Conservation (phyloP, 129 eudicot species). For the Solidago caesia region DNA sequence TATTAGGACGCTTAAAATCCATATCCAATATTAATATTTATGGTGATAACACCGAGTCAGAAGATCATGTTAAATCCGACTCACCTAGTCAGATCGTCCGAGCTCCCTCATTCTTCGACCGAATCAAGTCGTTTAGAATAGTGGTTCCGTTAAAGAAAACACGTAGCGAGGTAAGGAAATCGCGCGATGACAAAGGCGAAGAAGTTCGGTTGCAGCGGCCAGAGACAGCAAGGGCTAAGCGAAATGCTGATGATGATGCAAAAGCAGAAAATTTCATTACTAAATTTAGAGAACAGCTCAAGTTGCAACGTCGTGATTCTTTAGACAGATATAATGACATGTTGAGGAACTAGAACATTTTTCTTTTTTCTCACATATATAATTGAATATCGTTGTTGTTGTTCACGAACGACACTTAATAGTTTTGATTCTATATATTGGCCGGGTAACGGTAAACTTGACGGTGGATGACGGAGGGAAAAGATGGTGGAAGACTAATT, state of each 20-base stretch:
- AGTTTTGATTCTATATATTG: no score
- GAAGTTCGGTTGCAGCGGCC: neutral
- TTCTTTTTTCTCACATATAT: no score
- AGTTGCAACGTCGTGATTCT: neutral
- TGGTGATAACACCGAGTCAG: neutral
- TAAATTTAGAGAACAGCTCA: neutral
- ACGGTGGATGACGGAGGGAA: no score
- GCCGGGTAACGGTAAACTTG: no score
- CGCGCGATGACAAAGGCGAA: neutral
- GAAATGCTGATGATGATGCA: neutral
- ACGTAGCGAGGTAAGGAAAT: neutral
- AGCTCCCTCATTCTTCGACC: neutral
- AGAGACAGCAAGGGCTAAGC: neutral
- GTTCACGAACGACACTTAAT: no score
- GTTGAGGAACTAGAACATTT: no score
- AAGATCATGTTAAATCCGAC: neutral
- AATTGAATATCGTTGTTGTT: no score
- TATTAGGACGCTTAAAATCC: constrained; percentile 11
- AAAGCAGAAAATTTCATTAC: neutral
- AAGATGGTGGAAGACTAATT: no score
- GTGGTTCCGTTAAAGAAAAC: neutral
- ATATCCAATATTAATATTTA: neutral
- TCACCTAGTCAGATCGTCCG: neutral
- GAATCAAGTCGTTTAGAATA: neutral
- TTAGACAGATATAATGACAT: neutral